A percentile compares a stretch with the other conserved stretches of the same genome.
These are phyloP conservation scores for Scenedesmus sp. DNA, from an alignment of 163 green algal species.

Conservation along the genomic window DNA sequence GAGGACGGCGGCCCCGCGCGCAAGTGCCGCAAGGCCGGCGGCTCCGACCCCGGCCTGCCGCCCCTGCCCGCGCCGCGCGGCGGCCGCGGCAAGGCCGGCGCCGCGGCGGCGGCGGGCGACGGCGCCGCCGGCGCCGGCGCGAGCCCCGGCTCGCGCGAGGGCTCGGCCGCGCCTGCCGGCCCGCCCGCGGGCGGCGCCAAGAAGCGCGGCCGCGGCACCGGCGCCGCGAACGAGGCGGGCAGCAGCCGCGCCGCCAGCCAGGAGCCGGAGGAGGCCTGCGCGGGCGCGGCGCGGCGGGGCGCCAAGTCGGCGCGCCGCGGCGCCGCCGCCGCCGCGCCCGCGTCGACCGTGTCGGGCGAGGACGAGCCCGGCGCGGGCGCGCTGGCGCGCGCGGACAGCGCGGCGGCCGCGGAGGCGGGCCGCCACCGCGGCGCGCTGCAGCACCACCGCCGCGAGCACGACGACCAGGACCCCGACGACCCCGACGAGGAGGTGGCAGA, in stretches of 20 bases:
- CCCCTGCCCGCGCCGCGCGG: conserved; percentile 13
- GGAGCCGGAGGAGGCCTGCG: background rate
- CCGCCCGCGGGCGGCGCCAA: background rate
- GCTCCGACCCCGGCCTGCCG: conserved; percentile 1
- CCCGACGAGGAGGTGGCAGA: conserved; percentile 32
- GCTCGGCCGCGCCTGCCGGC: conserved; percentile 9
- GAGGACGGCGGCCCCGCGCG: background rate
- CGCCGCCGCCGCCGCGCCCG: no score
- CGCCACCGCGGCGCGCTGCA: background rate
- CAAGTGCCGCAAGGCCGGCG: conserved; percentile 2
- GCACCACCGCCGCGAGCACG: background rate
- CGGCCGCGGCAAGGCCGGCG: background rate
- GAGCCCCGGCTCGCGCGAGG: background rate
- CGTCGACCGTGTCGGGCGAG: no score
- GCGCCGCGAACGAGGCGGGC: background rate
- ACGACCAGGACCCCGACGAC: background rate
- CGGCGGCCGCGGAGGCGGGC: background rate
- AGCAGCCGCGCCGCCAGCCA: conserved; percentile 29
- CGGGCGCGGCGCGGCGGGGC: no score
- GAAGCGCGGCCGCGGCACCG: background rate
- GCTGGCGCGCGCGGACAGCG: background rate
- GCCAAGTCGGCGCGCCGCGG: no score
- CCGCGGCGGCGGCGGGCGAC: background rate
- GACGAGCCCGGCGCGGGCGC: background rate
- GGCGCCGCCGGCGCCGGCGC: background rate